These are phyloP conservation scores for Saccharomycopsis capsularis DNA, from an alignment of 805 yeast species.

Conservation along the genomic window DNA sequence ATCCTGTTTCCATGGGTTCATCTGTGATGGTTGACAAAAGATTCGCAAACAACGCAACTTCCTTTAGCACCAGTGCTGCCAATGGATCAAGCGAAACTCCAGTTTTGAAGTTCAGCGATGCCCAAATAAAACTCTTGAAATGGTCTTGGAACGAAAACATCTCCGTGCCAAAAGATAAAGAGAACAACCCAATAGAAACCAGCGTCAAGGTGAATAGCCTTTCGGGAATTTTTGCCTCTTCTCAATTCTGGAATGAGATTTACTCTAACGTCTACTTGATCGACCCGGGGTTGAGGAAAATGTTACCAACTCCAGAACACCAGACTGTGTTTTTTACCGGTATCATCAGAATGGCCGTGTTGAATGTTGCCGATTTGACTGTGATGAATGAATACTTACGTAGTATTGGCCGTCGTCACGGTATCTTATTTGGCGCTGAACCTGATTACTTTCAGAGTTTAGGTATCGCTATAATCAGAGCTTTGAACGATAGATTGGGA, in stretches of 20 bases:
- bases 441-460: conserved; percentile 21
- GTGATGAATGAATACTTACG: conserved; percentile 20
- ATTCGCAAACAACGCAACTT: neutral
- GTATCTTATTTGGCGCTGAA: conserved; percentile 22
- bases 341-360: conserved; percentile 21
- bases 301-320: conserved; percentile 20
- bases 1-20: conserved; percentile 3
- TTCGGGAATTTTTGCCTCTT: conserved; percentile 17
- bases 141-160: conserved; percentile 21
- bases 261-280: conserved; percentile 14
- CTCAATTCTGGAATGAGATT: conserved; percentile 22
- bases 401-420: conserved; percentile 22
- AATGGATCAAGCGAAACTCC: neutral
- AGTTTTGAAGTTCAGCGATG: conserved; percentile 14
- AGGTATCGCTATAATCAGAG: conserved; percentile 21
- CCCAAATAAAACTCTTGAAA: conserved; percentile 16
- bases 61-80: neutral
- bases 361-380: conserved; percentile 18
- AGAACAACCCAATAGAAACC: neutral
- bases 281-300: conserved; percentile 16
- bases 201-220: conserved; percentile 10
- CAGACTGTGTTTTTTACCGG: conserved; percentile 22
- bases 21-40: conserved; percentile 2
- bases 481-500: conserved; percentile 20
- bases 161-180: conserved; percentile 7